Percentiles rank a stretch among this genome's conserved stretches.
Conservation (phyloP, 2,329 filamentous ascomycete genomes). For the Amylocarpus encephaloides region DNA sequence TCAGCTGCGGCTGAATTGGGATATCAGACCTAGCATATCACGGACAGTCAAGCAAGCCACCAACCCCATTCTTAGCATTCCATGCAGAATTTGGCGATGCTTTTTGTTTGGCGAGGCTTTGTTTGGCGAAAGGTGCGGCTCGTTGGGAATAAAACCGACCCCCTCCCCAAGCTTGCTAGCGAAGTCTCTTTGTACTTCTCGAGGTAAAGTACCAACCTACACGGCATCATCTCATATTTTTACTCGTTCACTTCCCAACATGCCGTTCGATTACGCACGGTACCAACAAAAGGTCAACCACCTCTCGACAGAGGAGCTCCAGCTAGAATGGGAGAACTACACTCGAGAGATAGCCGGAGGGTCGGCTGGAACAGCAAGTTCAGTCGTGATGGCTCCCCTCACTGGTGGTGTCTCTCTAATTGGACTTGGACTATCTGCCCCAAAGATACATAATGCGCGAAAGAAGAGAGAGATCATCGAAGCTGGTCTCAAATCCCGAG, state of each 20-base stretch:
- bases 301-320: constrained; percentile 34
- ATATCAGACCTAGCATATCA: not conserved
- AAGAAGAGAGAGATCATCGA: constrained; percentile 39
- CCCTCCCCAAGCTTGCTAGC: not conserved
- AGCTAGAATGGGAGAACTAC: constrained; percentile 39
- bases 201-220: too few species aligned
- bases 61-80: not conserved
- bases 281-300: constrained; percentile 36
- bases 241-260: constrained; percentile 13
- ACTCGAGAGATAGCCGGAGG: constrained; percentile 37
- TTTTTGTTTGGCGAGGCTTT: not conserved
- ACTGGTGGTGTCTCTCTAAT: constrained; percentile 36
- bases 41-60: not conserved
- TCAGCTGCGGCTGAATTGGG: constrained; percentile 7
- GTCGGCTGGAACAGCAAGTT: constrained; percentile 36
- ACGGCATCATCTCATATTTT: too few species aligned
- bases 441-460: constrained; percentile 37
- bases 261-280: constrained; percentile 38
- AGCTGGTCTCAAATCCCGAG: constrained; percentile 32
- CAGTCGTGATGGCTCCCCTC: constrained; percentile 34
- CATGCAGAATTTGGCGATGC: not conserved
- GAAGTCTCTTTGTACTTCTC: too few species aligned
- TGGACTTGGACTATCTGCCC: constrained; percentile 35
- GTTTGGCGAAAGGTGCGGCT: not conserved
- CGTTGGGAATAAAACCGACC: not conserved